Conservation (phyloP, 495 filamentous ascomycete genomes). For the Staphylotrichum longicolle region DNA sequence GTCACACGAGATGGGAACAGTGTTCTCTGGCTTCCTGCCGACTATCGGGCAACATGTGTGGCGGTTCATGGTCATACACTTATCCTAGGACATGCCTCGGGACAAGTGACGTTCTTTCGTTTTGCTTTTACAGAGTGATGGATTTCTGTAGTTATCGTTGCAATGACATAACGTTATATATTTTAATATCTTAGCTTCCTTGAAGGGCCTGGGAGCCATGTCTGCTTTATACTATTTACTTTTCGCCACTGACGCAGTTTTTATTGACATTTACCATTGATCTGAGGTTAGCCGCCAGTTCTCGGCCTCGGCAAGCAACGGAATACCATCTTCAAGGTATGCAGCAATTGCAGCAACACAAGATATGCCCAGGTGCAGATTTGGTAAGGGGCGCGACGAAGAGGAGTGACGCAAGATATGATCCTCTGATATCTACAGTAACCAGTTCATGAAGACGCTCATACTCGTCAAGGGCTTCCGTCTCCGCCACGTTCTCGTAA, state of each 20-base stretch:
- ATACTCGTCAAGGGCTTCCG: too few species aligned
- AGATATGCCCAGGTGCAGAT: slow-evolving; percentile 1
- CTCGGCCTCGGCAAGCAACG: not conserved
- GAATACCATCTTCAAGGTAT: not conserved
- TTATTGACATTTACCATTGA: not conserved
- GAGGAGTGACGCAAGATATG: not conserved
- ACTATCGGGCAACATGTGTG: slow-evolving; percentile 7
- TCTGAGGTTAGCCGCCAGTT: not conserved
- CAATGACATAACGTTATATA: not conserved
- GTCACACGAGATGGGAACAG: not conserved
- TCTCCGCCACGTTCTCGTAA: too few species aligned
- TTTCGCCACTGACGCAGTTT: slow-evolving; percentile 3
- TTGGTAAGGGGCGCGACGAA: not conserved
- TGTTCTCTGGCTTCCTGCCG: slow-evolving; percentile 5
- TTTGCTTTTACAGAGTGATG: slow-evolving; percentile 9
- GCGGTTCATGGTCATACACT: slow-evolving; percentile 8
- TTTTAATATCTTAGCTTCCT: not conserved
- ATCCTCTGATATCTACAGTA: not conserved
- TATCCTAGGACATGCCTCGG: not conserved
- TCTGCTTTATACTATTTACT: not conserved
- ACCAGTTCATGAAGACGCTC: not conserved
- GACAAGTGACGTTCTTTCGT: slow-evolving; percentile 1
- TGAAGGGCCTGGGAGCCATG: not conserved
- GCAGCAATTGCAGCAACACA: not conserved
- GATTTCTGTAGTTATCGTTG: too few species aligned